Base-by-base conservation (phyloP, 306 rosid species). In the Cercis canadensis region DNA sequence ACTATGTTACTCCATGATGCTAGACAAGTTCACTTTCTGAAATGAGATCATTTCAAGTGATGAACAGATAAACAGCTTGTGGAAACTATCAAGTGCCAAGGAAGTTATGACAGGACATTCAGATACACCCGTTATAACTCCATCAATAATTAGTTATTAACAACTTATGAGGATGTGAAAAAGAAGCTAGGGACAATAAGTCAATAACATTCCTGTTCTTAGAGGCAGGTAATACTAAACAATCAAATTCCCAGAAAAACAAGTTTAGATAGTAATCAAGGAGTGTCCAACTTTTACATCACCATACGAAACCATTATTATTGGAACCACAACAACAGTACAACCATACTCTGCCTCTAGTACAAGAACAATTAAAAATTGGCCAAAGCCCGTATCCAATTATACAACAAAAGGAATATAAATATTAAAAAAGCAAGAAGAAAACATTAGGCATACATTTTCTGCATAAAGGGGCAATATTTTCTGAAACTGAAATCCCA, bases 401-500 rank as follows among this genome's bases (percentile, higher is more conserved):
- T 24, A 24, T 24, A 24, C 29, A 45, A 5, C 17, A 44, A 11
- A 18, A 64, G 43, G 36, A 40, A 37, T 36, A 11, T 17, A 32
- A 34, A 0, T 53, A 50, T n/a, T 15, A 16, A 0, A 17, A 50
- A 61, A 1, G 6, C 13, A 45, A 45, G 44, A 2, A 6, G 16
- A 15, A 45, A 33, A 45, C 57, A 44, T 0, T 15, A 54, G 57
- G 62, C 64, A 61, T 60, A 61, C 29, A 65, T 41, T 40, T 53
- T 64, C 62, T 18, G 17, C 15, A 54, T 16, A 39, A 54, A 60
- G 11, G 43, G 40, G 57, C 50, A 73, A 57, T 2, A 67, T 1
- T 17, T 34, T 71, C 72, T 33, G 6, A 63, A 56, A 73, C 12
- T 43, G 17, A 68, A 74, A 72, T 54, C 67, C 78, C 9, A 62